phyloP scores from a whole-genome alignment of 1,139 yeast genomes.

The Debaryomyces fabryi region DNA sequence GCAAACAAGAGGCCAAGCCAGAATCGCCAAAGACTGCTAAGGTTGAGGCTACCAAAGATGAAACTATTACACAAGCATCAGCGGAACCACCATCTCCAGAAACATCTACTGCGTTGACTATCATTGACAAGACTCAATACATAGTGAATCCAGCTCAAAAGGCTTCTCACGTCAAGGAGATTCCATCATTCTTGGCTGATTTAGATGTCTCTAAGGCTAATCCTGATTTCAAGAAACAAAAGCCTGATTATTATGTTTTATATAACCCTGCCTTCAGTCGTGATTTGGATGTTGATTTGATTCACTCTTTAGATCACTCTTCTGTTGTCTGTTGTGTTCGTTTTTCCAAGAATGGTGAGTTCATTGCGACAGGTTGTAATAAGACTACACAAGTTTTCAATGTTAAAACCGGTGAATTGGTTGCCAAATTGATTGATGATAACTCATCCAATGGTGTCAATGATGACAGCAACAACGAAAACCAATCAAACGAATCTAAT shows the following conservation, averaged over 20 bases:
- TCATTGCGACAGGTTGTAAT: conserved; percentile 95
- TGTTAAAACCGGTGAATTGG: conserved; percentile 87
- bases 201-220: conserved; percentile 79
- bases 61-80: conserved; percentile 16
- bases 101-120: conserved; percentile 38
- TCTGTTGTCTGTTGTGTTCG: conserved; percentile 97
- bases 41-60: conserved; percentile 16
- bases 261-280: conserved; percentile 81
- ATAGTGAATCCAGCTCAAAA: conserved; percentile 46
- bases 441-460: conserved; percentile 43
- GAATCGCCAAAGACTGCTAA: conserved; percentile 14
- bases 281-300: conserved; percentile 80
- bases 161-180: conserved; percentile 67
- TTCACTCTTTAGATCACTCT: conserved; percentile 87
- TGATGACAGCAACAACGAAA: conserved; percentile 33
- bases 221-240: conserved; percentile 79
- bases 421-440: conserved; percentile 88
- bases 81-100: conserved; percentile 22
- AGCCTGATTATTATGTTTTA: conserved; percentile 84
- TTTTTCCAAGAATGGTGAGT: conserved; percentile 90
- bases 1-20: conserved; percentile 16
- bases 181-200: conserved; percentile 81
- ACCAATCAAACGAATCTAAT: conserved; percentile 21
- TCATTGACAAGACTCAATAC: conserved; percentile 47
- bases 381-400: conserved; percentile 93